phyloP scores from a whole-genome alignment of 306 rosid genomes.

The Corylus heterophylla region DNA sequence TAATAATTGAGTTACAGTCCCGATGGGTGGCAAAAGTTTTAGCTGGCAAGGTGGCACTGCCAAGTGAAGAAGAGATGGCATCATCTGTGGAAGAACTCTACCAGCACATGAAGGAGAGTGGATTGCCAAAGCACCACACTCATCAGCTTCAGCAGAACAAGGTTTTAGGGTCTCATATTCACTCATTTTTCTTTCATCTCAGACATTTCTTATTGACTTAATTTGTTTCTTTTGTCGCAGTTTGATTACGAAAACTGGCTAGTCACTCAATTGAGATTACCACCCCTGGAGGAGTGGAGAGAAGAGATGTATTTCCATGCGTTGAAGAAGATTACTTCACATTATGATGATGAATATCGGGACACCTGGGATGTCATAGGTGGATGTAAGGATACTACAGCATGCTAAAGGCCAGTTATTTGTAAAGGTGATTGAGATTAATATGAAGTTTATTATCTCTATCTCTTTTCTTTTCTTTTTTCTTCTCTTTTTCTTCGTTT shows the following conservation, averaged over 20 bases:
- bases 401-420: background rate
- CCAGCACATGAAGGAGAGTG: background rate
- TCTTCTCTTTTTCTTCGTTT: no score
- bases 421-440: background rate
- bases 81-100: background rate
- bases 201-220: background rate
- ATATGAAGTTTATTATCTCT: no score
- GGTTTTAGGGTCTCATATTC: background rate
- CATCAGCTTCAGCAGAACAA: slow-evolving; percentile 1
- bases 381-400: background rate
- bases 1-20: slow-evolving; percentile 1
- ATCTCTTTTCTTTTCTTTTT: no score
- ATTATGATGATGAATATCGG: background rate
- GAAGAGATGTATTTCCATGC: background rate
- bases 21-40: background rate
- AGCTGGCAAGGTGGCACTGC: background rate
- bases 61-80: background rate
- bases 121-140: slow-evolving; percentile 1
- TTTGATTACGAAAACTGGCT: background rate
- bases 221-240: background rate
- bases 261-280: background rate
- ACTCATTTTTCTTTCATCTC: background rate
- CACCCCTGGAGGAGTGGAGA: background rate
- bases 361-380: slow-evolving; percentile 2
- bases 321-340: background rate